Evolutionary conservation across 2,329 filamentous ascomycete species (phyloP).

Genomic region (Pseudopithomyces chartarum): DNA sequence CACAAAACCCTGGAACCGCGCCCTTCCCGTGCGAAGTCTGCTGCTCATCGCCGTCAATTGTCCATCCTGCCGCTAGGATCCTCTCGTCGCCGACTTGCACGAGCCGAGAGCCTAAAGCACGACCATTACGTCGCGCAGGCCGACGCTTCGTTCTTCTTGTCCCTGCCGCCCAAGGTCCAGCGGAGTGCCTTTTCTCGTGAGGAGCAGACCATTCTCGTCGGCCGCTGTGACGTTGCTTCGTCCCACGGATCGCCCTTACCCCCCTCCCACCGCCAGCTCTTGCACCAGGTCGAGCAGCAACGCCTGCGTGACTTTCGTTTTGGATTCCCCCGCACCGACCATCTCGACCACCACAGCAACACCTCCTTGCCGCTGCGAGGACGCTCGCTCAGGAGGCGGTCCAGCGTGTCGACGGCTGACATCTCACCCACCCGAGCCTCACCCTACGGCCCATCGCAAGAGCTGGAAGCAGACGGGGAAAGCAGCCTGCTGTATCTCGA

Average conservation of each 20-base stretch:
- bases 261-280: slow-evolving; percentile 15
- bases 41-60: slow-evolving; percentile 18
- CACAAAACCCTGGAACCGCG: slow-evolving; percentile 33
- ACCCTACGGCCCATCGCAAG: slow-evolving; percentile 11
- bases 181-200: slow-evolving; percentile 72
- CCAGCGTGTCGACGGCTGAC: slow-evolving; percentile 19
- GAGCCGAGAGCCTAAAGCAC: slow-evolving; percentile 37
- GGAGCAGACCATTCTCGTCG: slow-evolving; percentile 68
- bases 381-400: slow-evolving; percentile 23
- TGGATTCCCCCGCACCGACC: slow-evolving; percentile 24
- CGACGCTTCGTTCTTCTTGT: slow-evolving; percentile 71
- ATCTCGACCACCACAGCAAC: not conserved
- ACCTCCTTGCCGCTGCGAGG: slow-evolving; percentile 10
- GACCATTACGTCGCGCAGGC: slow-evolving; percentile 52
- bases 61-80: slow-evolving; percentile 24
- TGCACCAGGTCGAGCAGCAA: slow-evolving; percentile 29
- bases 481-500: slow-evolving; percentile 33
- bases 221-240: slow-evolving; percentile 51
- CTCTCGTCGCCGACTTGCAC: slow-evolving; percentile 35
- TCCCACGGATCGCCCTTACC: slow-evolving; percentile 23
- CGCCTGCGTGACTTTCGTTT: slow-evolving; percentile 41
- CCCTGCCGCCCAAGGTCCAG: slow-evolving; percentile 73
- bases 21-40: slow-evolving; percentile 30
- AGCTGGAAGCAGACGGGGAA: slow-evolving; percentile 24
- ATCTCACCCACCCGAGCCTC: slow-evolving; percentile 22